Evolutionary conservation across 139 green algal genomes (phyloP).

Genomic region (Chlamydomonas incerta): DNA sequence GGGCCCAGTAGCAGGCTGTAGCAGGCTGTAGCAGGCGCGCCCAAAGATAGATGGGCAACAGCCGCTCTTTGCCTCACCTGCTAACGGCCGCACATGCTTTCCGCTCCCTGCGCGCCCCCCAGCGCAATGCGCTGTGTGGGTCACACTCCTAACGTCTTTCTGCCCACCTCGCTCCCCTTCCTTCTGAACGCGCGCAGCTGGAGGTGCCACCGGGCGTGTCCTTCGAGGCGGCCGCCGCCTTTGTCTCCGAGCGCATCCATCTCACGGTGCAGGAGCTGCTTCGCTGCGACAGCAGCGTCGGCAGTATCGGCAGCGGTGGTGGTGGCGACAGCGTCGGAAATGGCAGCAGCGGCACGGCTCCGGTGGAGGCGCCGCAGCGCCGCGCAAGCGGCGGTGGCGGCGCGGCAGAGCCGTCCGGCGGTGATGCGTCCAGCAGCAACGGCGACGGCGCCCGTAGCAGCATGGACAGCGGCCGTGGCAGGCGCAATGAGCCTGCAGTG

Average conservation of each 20-base stretch:
- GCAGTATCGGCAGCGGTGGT: not conserved
- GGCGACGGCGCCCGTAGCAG: too few species aligned
- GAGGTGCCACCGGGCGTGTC: not conserved
- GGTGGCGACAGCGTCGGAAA: not conserved
- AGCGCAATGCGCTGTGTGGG: too few species aligned
- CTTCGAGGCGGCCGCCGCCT: not conserved
- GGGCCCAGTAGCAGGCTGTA: too few species aligned
- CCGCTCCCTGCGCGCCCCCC: too few species aligned
- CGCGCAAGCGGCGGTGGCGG: not conserved
- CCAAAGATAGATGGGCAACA: too few species aligned
- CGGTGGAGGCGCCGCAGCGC: not conserved
- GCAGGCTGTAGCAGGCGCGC: too few species aligned
- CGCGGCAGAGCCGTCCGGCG: not conserved
- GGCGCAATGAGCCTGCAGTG: too few species aligned
- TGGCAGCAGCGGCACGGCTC: not conserved
- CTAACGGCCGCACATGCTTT: too few species aligned
- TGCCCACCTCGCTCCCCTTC: not conserved
- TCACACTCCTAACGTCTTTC: too few species aligned
- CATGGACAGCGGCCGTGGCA: too few species aligned
- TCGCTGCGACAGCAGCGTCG: not conserved
- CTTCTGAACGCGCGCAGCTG: not conserved
- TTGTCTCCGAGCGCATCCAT: not conserved
- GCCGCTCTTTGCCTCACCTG: too few species aligned
- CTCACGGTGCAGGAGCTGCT: not conserved
- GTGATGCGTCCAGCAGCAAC: not conserved